Evolutionary conservation across 208 protist genomes (phyloP), one percentile per base, ranked within the genome.

Genomic region (Leishmania lainsoni): DNA sequence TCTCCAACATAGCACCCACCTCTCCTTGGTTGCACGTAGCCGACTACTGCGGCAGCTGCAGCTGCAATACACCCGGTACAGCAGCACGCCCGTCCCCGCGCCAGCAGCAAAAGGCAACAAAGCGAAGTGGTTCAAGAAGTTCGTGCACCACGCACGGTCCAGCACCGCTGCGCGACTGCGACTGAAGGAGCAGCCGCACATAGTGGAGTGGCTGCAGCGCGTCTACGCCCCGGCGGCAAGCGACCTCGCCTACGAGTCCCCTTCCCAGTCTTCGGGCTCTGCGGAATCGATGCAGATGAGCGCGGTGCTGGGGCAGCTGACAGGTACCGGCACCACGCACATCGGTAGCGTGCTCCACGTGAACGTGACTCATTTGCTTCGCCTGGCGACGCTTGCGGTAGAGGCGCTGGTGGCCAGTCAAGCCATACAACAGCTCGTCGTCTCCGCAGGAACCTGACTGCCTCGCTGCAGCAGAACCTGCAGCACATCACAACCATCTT

Each of bases 341-440:
- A 65, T 85, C 2, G 81, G 82, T 32, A 75, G 69, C 75, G 75
- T 81, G 9, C 26, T 83, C 16, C 59, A 84, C 61, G 83, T 90
- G 32, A 79, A 88, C 78, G 58, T 88, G 49, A 87, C 81, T 22
- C 76, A 84, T 12, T 56, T 77, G 6, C 75, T 90, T 20, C 70
- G 84, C 58, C 72, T 81, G n/a, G 80, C 86, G 14, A 83, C 83
- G 6, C 78, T 90, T 45, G 75, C 75, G 14, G 83, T 87, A 73
- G 81, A 85, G 35, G 87, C 83, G 29, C 69, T 86, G 16, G 70
- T 80, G 29, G 76, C 74, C 16, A 74, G 78, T 32, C 81, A 76
- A 22, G 75, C 81, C 68, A 81, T 90, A 58, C 86, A 83, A 26
- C 80, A 88, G 76, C 80, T 88, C 54, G 63, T 90, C 48, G 71